Evolutionary conservation across 805 yeast species (phyloP).

Genomic region (Dipodascus albidus): DNA sequence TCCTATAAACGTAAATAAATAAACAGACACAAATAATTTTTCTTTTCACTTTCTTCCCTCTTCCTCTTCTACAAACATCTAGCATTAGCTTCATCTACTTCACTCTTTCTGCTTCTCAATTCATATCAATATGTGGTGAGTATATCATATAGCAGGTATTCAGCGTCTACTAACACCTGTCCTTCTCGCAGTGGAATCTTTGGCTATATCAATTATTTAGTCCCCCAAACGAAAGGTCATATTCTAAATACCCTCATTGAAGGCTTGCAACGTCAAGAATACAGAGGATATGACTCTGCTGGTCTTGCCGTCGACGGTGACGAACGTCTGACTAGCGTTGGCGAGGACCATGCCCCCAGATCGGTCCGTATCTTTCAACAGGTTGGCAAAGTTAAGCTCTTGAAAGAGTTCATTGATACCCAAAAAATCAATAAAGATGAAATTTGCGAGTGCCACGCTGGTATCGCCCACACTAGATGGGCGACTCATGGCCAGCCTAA

Average conservation of each 20-base stretch:
- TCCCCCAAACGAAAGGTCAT: constrained; percentile 85
- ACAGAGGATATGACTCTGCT: constrained; percentile 96
- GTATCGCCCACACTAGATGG: constrained; percentile 99
- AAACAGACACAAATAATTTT: too few species aligned
- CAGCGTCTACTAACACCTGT: neutral
- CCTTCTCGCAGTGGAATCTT: constrained; percentile 86
- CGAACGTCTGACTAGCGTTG: constrained; percentile 18
- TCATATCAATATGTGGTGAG: constrained; percentile 1
- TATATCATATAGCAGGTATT: too few species aligned
- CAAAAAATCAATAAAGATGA: constrained; percentile 39
- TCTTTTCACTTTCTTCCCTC: neutral
- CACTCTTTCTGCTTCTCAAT: too few species aligned
- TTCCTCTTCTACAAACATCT: neutral
- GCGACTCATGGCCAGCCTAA: constrained; percentile 98
- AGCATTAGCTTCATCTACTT: neutral
- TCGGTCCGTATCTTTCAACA: constrained; percentile 67
- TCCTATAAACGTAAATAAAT: too few species aligned
- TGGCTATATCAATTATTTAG: constrained; percentile 93
- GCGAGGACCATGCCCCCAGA: constrained; percentile 28
- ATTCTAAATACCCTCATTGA: constrained; percentile 81
- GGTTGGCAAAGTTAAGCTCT: constrained; percentile 82
- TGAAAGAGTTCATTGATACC: constrained; percentile 47
- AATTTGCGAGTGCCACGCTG: constrained; percentile 74
- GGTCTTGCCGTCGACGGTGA: constrained; percentile 96
- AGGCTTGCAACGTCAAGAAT: constrained; percentile 66